Evolutionary conservation across 768 basidiomycete genomes (phyloP).

Genomic region (Collybiopsis confluens): DNA sequence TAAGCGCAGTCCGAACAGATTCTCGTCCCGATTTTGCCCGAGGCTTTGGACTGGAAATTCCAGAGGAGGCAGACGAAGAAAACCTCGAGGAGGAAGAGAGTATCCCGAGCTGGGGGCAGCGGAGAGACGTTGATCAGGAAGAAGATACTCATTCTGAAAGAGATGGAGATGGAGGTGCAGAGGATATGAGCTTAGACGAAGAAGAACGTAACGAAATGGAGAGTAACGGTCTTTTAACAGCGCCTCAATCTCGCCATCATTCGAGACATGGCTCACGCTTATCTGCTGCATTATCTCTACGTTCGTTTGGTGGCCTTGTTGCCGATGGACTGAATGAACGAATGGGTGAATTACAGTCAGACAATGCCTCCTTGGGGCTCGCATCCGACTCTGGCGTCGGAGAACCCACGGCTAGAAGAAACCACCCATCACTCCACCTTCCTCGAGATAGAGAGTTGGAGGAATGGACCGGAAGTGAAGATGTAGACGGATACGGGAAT

Average conservation of each 20-base stretch:
- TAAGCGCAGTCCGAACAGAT: constrained; percentile 39
- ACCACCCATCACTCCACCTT: constrained; percentile 20
- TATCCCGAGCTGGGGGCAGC: constrained; percentile 19
- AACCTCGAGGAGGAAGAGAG: constrained; percentile 36
- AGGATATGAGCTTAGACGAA: constrained; percentile 35
- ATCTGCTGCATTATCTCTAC: constrained; percentile 64
- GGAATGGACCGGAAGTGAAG: constrained; percentile 86
- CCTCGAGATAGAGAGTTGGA: constrained; percentile 30
- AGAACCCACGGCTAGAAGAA: constrained; percentile 16
- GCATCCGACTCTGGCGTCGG: neutral
- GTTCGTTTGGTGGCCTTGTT: constrained; percentile 53
- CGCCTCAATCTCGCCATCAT: constrained; percentile 48
- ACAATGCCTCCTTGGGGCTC: neutral
- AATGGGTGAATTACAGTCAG: constrained; percentile 15
- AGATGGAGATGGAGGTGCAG: constrained; percentile 11
- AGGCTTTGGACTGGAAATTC: constrained; percentile 79
- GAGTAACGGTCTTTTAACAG: constrained; percentile 41
- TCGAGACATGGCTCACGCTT: constrained; percentile 67
- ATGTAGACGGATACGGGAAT: constrained; percentile 37
- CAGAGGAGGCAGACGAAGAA: constrained; percentile 55
- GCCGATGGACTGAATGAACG: constrained; percentile 22
- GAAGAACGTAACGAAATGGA: constrained; percentile 27
- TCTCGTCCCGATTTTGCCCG: constrained; percentile 69
- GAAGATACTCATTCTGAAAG: neutral
- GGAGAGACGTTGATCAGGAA: constrained; percentile 15